Conservation (phyloP, 2,329 filamentous ascomycete species). For the Rosellinia necatrix region DNA sequence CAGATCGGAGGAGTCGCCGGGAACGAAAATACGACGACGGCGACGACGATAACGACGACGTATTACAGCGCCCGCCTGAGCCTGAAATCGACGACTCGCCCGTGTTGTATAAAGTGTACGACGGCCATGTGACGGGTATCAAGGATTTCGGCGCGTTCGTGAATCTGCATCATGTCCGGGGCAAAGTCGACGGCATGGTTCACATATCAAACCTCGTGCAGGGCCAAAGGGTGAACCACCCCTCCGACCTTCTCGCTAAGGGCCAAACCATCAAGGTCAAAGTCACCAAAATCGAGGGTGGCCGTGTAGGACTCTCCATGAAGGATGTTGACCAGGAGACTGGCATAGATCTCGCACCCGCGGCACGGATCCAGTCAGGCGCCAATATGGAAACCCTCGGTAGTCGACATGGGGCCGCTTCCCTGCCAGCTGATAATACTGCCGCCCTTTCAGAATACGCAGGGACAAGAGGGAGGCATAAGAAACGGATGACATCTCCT, state of each 20-base stretch:
- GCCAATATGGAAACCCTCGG: slow-evolving; percentile 87
- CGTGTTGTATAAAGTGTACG: slow-evolving; percentile 83
- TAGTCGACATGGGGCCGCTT: slow-evolving; percentile 56
- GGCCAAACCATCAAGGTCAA: slow-evolving; percentile 92
- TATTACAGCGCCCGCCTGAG: slow-evolving; percentile 68
- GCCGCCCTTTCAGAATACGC: slow-evolving; percentile 68
- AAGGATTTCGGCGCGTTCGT: slow-evolving; percentile 98
- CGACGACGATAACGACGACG: slow-evolving; percentile 57
- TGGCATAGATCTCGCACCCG: slow-evolving; percentile 80
- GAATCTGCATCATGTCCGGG: slow-evolving; percentile 82
- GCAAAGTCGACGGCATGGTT: slow-evolving; percentile 90
- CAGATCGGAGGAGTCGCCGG: slow-evolving; percentile 51
- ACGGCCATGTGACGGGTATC: slow-evolving; percentile 85
- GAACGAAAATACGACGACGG: slow-evolving; percentile 48
- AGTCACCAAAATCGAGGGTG: slow-evolving; percentile 82
- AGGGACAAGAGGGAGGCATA: slow-evolving; percentile 62
- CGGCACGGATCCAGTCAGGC: slow-evolving; percentile 79
- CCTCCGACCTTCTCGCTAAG: slow-evolving; percentile 80
- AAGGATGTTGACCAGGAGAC: slow-evolving; percentile 94
- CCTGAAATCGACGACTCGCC: slow-evolving; percentile 82
- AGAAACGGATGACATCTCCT: slow-evolving; percentile 94
- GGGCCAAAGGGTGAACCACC: slow-evolving; percentile 86
- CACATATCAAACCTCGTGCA: slow-evolving; percentile 89
- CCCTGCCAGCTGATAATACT: slow-evolving; percentile 50
- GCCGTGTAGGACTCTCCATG: slow-evolving; percentile 87